phyloP scores from a whole-genome alignment of 306 rosid genomes.

The Cicer judaicum region DNA sequence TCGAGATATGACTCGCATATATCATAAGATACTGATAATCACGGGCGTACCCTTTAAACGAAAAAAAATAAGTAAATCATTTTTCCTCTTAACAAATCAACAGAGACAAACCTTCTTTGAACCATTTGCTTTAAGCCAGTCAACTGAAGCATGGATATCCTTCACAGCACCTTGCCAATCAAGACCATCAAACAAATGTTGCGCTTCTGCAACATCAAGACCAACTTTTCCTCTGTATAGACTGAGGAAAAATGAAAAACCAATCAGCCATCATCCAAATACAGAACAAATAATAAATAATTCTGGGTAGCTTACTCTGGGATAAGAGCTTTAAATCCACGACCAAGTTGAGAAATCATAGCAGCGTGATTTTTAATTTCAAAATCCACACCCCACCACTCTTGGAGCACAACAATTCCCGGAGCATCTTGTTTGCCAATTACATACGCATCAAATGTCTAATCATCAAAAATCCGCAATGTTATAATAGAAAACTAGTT shows the following conservation, averaged over 20 bases:
- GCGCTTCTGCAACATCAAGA: conserved; percentile 91
- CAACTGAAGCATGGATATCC: conserved; percentile 81
- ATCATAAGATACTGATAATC: too few relatives aligned
- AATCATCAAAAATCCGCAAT: conserved; percentile 37
- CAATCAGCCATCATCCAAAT: conserved; percentile 28
- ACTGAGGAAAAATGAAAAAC: conserved; percentile 45
- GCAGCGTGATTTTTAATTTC: conserved; percentile 87
- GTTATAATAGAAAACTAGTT: conserved; percentile 27
- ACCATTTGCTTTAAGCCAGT: conserved; percentile 95
- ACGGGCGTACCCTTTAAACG: too few relatives aligned
- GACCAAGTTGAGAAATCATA: conserved; percentile 74
- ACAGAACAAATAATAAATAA: not conserved
- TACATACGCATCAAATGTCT: conserved; percentile 83
- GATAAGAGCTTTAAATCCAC: conserved; percentile 88
- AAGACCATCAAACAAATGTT: conserved; percentile 83
- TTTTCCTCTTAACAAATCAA: conserved; percentile 21
- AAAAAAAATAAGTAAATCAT: too few relatives aligned
- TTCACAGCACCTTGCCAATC: conserved; percentile 98
- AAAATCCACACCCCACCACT: conserved; percentile 96
- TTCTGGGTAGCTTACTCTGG: conserved; percentile 64
- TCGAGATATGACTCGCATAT: too few relatives aligned
- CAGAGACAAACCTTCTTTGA: conserved; percentile 70
- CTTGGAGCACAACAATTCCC: conserved; percentile 89
- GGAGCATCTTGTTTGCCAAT: conserved; percentile 86
- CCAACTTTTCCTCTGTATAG: conserved; percentile 90